Percentiles rank a stretch among this genome's conserved stretches.
Evolutionary conservation across 2,329 filamentous ascomycete genomes (phyloP).

Genomic region (Ramularia endophylla): DNA sequence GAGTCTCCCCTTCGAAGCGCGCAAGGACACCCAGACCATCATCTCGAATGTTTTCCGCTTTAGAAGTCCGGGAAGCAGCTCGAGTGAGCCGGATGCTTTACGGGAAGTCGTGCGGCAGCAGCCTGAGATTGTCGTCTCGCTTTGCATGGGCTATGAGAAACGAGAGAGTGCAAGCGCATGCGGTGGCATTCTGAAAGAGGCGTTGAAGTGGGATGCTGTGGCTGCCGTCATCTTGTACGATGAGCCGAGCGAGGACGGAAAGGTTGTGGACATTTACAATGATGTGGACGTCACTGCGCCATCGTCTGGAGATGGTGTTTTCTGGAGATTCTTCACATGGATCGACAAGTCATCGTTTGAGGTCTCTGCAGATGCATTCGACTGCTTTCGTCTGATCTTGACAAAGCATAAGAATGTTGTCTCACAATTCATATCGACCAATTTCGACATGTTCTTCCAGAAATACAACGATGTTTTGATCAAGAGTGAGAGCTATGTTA

Average conservation of each 20-base stretch:
- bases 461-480: constrained; percentile 84
- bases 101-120: constrained; percentile 82
- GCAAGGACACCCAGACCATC: constrained; percentile 92
- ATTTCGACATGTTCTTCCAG: constrained; percentile 90
- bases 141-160: constrained; percentile 85
- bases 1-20: constrained; percentile 86
- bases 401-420: constrained; percentile 92
- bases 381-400: constrained; percentile 89
- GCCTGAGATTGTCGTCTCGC: constrained; percentile 77
- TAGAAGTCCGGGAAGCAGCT: constrained; percentile 60
- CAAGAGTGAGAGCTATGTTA: constrained; percentile 93
- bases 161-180: constrained; percentile 89
- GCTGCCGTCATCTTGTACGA: constrained; percentile 91
- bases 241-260: constrained; percentile 68
- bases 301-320: constrained; percentile 76
- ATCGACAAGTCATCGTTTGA: constrained; percentile 96
- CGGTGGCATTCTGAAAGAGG: constrained; percentile 81
- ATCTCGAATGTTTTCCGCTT: constrained; percentile 94
- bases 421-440: constrained; percentile 77
- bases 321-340: constrained; percentile 97
- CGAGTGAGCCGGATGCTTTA: constrained; percentile 73
- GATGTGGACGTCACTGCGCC: constrained; percentile 66
- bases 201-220: constrained; percentile 84
- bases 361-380: constrained; percentile 94
- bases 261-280: constrained; percentile 60